Evolutionary conservation across 2,329 filamentous ascomycete species (phyloP).

Genomic region (Paecilomyces niveus): DNA sequence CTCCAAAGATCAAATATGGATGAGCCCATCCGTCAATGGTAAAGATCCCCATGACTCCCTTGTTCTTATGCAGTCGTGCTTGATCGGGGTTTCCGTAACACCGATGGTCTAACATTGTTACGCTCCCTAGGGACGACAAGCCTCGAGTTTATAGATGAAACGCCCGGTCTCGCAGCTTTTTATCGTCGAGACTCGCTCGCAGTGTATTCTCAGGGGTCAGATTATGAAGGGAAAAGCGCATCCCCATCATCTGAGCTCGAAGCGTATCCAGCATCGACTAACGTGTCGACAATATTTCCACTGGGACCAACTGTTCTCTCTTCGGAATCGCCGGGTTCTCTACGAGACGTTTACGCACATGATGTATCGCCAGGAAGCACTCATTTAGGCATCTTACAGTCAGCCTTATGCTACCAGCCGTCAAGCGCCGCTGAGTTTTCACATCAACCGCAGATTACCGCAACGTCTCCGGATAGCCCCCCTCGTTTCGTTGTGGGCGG

Average conservation of each 20-base stretch:
- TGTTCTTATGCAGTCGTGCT: background rate
- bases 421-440: background rate
- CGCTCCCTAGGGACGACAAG: background rate
- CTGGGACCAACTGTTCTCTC: background rate
- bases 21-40: conserved; percentile 12
- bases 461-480: background rate
- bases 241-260: background rate
- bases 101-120: background rate
- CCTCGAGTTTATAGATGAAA: background rate
- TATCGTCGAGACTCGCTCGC: background rate
- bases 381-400: background rate
- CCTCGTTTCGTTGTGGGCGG: background rate
- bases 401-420: background rate
- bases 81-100: too few relatives aligned
- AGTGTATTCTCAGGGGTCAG: background rate
- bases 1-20: conserved; percentile 19
- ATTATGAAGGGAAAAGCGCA: background rate
- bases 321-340: background rate
- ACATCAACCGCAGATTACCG: background rate
- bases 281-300: background rate
- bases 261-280: background rate
- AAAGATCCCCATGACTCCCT: background rate
- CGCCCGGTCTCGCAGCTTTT: background rate
- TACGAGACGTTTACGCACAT: background rate
- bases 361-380: background rate